Conservation (phyloP, 805 yeast genomes). For the Brettanomyces naardenensis region DNA sequence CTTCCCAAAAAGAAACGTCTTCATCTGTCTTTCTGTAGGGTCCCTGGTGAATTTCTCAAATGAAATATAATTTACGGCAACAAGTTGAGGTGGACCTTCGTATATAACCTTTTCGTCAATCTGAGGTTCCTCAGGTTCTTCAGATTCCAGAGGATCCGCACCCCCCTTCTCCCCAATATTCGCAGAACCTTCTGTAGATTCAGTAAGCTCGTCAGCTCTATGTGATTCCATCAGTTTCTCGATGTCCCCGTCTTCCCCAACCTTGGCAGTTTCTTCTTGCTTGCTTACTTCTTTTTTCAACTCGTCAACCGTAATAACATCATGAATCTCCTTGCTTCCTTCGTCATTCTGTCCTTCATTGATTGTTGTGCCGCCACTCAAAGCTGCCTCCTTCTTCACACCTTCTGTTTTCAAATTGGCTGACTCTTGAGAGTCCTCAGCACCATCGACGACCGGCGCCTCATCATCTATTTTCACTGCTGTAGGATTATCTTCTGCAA, state of each 20-base stretch:
- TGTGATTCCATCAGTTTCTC: too few species aligned
- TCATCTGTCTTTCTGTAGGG: constrained; percentile 23
- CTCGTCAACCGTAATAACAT: neutral
- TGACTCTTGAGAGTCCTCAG: neutral
- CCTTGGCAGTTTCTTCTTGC: constrained; percentile 5
- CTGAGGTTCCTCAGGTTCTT: neutral
- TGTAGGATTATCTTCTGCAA: constrained; percentile 9
- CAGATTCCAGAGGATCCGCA: constrained; percentile 1
- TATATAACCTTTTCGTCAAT: constrained; percentile 20
- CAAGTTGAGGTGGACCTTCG: constrained; percentile 65
- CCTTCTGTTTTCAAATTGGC: neutral
- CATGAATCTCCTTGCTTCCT: neutral
- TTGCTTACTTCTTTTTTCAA: constrained; percentile 1
- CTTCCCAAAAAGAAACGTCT: constrained; percentile 48
- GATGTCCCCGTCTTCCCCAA: neutral
- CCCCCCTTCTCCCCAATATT: too few species aligned
- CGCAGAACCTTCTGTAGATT: neutral
- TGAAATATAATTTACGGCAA: constrained; percentile 46
- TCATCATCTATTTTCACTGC: constrained; percentile 8
- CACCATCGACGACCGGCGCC: constrained; percentile 3
- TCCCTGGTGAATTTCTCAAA: constrained; percentile 39
- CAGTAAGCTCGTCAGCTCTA: neutral
- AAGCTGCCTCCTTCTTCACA: constrained; percentile 1
- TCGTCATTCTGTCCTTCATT: neutral
- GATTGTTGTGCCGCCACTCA: neutral